Conservation (phyloP, 805 yeast species). For the Teunomyces gatunensis region DNA sequence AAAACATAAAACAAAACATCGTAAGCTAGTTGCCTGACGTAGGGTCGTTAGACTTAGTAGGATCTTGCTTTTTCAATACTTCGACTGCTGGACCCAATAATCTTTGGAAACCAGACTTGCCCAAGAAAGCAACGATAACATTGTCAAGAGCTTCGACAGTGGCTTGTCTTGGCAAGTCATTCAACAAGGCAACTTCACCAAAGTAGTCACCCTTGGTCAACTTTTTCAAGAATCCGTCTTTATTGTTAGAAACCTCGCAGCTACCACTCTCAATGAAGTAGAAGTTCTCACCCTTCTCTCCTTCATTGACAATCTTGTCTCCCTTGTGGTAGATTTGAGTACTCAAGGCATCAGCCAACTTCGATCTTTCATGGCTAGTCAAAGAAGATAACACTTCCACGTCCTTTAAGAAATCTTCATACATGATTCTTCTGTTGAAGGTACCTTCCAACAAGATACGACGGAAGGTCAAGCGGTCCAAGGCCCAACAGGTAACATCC, state of each 20-base stretch:
- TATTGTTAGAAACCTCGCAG: conserved; percentile 68
- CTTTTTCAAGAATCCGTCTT: conserved; percentile 57
- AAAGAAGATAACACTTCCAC: conserved; percentile 78
- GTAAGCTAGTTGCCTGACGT: conserved; percentile 3
- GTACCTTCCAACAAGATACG: conserved; percentile 89
- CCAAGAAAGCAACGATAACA: conserved; percentile 88
- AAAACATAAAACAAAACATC: conserved; percentile 3
- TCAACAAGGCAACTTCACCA: conserved; percentile 92
- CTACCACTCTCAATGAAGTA: conserved; percentile 65
- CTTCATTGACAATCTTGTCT: conserved; percentile 75
- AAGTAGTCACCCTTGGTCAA: conserved; percentile 86
- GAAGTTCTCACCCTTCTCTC: conserved; percentile 58
- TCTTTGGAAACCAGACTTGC: conserved; percentile 90
- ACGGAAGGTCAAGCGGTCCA: conserved; percentile 91
- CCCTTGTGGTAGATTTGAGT: conserved; percentile 72
- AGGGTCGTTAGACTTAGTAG: conserved; percentile 40
- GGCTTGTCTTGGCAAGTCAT: conserved; percentile 92
- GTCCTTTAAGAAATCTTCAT: conserved; percentile 82
- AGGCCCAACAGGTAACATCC: conserved; percentile 73
- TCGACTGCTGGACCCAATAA: conserved; percentile 93
- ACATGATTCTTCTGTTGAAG: conserved; percentile 83
- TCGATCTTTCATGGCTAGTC: conserved; percentile 77
- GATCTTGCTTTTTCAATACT: conserved; percentile 81
- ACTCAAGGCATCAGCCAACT: conserved; percentile 91
- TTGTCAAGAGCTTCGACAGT: conserved; percentile 74